Evolutionary conservation across 2,329 filamentous ascomycete species (phyloP), one percentile per base, ranked within the genome.

Genomic region (Neocucurbitaria cava): DNA sequence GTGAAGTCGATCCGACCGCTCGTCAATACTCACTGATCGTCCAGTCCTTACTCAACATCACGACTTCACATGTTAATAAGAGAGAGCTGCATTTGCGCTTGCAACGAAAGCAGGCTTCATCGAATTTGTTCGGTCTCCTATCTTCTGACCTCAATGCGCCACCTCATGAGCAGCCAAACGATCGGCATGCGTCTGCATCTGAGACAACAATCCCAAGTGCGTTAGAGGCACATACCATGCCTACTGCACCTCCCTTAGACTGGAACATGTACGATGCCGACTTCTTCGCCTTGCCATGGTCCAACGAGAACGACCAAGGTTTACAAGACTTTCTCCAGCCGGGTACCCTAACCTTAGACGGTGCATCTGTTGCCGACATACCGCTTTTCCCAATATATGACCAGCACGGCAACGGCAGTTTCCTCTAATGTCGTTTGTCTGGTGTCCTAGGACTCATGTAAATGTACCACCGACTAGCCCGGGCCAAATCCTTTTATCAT

Each of bases 191-290:
- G 47, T 23, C 35, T 10, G 48, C 54, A 3, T 52, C 58, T 8
- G 46, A 24, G 17, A 23, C 41, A 15, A 18, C 51, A 7, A 28
- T 46, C 4, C 31, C 58, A 9, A 49, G 52, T 18, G 35, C 54
- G 3, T 31, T 55, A 8, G 42, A 48, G 3, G 58, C 58, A 13
- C 52, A 50, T 8, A 42, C 33, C n/a, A 36, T 44, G 11, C 23
- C 58, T 9, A 42, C 59, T 9, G 26, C 57, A 3, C 54, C 60
- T 26, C 44, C 62, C 18, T 46, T 60, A 17, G 69, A 71, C 30
- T 72, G 69, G 69, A 70, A 62, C 48, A 71, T 72, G 17, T 71
- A 69, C 38, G 69, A 72, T 52, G 64, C 67, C 1, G 68, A 72
- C 35, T 71, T 72, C 45, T 72, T 71, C 38, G 62, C 69, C 0